Conservation (phyloP, 768 basidiomycete genomes). For the Lactifluus piperatus region DNA sequence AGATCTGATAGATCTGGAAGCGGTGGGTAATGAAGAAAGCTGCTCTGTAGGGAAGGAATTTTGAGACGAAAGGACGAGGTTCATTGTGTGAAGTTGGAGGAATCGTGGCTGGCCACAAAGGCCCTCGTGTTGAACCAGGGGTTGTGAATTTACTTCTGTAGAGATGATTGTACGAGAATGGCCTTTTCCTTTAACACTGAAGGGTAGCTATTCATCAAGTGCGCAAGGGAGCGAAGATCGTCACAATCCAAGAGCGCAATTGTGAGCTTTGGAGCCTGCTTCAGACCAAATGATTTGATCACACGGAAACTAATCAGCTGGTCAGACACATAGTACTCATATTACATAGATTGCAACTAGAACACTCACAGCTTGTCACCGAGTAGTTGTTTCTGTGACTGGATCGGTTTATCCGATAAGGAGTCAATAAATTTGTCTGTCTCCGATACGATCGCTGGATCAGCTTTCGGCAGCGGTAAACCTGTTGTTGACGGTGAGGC, state of each 20-base stretch:
- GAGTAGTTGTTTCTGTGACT: slow-evolving; percentile 76
- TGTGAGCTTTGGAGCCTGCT: slow-evolving; percentile 79
- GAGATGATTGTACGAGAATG: slow-evolving; percentile 3
- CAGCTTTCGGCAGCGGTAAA: slow-evolving; percentile 21
- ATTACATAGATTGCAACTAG: slow-evolving; percentile 14
- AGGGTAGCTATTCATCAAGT: slow-evolving; percentile 84
- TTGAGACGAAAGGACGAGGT: neutral
- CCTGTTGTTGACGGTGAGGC: slow-evolving; percentile 38
- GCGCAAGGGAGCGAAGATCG: slow-evolving; percentile 74
- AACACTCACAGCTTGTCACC: slow-evolving; percentile 63
- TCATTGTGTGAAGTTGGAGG: neutral
- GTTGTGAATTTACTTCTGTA: slow-evolving; percentile 2
- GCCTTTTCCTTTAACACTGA: slow-evolving; percentile 59
- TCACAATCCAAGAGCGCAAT: slow-evolving; percentile 78
- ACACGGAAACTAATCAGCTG: slow-evolving; percentile 35
- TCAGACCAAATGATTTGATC: slow-evolving; percentile 74
- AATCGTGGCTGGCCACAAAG: neutral
- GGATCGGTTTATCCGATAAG: slow-evolving; percentile 55
- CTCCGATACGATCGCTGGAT: slow-evolving; percentile 35
- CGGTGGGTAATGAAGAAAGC: neutral
- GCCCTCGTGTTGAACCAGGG: neutral
- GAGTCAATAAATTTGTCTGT: slow-evolving; percentile 60
- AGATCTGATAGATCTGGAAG: neutral
- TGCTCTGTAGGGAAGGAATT: slow-evolving; percentile 1
- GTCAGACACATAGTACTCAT: neutral